These are phyloP conservation scores for Fragosphaeria purpurea DNA, from an alignment of 2,329 filamentous ascomycete genomes.

Conservation along the genomic window DNA sequence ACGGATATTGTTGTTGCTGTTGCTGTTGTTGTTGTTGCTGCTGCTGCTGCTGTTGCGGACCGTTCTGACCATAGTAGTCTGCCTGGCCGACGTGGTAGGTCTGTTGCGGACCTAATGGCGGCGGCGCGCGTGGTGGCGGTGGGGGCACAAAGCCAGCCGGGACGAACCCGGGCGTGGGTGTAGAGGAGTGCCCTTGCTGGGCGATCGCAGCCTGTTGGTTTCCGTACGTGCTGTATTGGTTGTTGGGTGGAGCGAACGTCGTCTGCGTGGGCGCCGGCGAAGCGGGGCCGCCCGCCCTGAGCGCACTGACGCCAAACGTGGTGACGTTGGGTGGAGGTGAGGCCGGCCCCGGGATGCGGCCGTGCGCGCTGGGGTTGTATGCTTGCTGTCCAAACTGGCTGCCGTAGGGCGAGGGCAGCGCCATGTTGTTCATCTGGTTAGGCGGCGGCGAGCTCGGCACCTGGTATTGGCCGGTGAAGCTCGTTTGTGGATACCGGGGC, in stretches of 20 bases:
- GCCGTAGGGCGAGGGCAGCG: constrained; percentile 22
- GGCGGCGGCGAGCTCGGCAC: constrained; percentile 46
- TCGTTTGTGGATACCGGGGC: constrained; percentile 43
- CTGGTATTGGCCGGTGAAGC: constrained; percentile 48
- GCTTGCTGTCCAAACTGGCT: constrained; percentile 34
- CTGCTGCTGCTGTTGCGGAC: constrained; percentile 21
- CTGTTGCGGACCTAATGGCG: constrained; percentile 52
- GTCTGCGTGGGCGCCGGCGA: constrained; percentile 56
- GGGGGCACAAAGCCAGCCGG: constrained; percentile 52
- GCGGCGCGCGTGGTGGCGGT: constrained; percentile 53
- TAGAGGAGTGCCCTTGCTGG: constrained; percentile 28
- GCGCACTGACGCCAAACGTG: constrained; percentile 23
- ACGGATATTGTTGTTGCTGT: constrained; percentile 20
- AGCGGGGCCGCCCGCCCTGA: constrained; percentile 25
- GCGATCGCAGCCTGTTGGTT: constrained; percentile 30
- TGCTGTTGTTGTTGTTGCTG: constrained; percentile 30
- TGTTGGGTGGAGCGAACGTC: constrained; percentile 36
- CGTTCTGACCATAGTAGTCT: constrained; percentile 18
- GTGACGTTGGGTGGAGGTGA: constrained; percentile 31
- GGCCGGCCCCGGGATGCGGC: constrained; percentile 45
- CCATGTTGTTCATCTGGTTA: constrained; percentile 36
- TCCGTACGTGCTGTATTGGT: constrained; percentile 38
- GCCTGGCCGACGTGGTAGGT: constrained; percentile 41
- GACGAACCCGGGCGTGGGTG: constrained; percentile 29
- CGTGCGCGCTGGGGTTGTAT: constrained; percentile 51